These are phyloP conservation scores for Rubus idaeus DNA, from an alignment of 306 rosid genomes.

Conservation along the genomic window DNA sequence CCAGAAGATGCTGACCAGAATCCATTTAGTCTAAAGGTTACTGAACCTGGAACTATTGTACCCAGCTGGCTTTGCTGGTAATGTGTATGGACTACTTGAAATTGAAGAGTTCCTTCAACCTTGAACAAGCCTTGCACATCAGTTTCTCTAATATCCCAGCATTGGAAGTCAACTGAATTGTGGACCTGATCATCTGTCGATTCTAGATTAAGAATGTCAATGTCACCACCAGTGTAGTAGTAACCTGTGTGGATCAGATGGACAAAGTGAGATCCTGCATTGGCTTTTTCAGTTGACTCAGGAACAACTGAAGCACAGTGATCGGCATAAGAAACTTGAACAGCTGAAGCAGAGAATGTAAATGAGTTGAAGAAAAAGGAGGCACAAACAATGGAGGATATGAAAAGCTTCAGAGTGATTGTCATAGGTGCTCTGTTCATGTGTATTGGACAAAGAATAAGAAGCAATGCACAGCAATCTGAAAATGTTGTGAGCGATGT, in stretches of 20 bases:
- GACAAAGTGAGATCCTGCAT: too few species aligned
- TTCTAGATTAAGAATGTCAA: neutral
- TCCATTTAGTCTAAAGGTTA: constrained; percentile 38
- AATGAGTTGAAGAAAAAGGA: constrained; percentile 21
- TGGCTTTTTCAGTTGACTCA: neutral
- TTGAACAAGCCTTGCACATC: constrained; percentile 29
- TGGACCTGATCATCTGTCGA: neutral
- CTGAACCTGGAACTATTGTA: neutral
- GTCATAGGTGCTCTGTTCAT: neutral
- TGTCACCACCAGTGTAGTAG: constrained; percentile 35
- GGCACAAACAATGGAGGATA: constrained; percentile 11
- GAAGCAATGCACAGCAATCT: too few species aligned
- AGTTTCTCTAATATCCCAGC: constrained; percentile 16
- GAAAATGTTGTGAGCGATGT: too few species aligned
- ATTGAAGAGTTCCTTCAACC: constrained; percentile 23
- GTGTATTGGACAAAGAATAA: too few species aligned
- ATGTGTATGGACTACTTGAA: neutral
- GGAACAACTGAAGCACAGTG: constrained; percentile 49
- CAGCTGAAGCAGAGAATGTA: constrained; percentile 19
- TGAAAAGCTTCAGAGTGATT: neutral
- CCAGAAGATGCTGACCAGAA: constrained; percentile 60
- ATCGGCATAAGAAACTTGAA: constrained; percentile 28
- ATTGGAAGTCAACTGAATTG: constrained; percentile 6
- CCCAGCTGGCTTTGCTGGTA: too few species aligned
- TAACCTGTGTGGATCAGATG: constrained; percentile 27